Percentiles rank a stretch among this genome's conserved stretches.
Conservation (phyloP, 192 early-diverging fungal genomes). For the Gamsiella multidivaricata region DNA sequence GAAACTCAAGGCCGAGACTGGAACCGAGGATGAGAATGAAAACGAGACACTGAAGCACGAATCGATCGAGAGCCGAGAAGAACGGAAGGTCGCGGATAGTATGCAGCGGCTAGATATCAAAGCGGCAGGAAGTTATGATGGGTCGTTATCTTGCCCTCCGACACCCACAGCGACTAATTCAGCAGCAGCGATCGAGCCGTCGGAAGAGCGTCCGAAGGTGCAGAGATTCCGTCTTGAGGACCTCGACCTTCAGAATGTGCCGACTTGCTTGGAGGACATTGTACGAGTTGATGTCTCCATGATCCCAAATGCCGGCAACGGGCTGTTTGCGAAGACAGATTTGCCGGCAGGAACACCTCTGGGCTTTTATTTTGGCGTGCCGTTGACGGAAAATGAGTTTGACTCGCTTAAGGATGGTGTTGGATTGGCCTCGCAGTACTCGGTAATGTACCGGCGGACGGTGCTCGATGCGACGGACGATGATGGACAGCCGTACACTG, state of each 20-base stretch:
- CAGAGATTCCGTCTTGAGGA: conserved; percentile 40
- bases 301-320: conserved; percentile 78
- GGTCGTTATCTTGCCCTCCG: conserved; percentile 19
- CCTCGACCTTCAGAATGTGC: conserved; percentile 65
- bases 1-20: conserved; percentile 29
- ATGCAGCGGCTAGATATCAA: conserved; percentile 20
- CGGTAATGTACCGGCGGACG: conserved; percentile 91
- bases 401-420: conserved; percentile 86
- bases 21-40: neutral
- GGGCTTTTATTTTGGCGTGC: conserved; percentile 96
- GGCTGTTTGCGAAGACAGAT: conserved; percentile 77
- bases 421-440: conserved; percentile 84
- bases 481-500: conserved; percentile 76
- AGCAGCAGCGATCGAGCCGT: neutral
- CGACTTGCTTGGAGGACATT: conserved; percentile 66
- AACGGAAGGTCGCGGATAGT: conserved; percentile 6
- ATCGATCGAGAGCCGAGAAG: conserved; percentile 1
- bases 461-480: conserved; percentile 93
- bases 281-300: conserved; percentile 70
- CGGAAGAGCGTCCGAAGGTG: neutral
- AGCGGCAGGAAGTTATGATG: conserved; percentile 7
- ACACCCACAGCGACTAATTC: conserved; percentile 17
- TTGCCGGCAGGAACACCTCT: conserved; percentile 79
- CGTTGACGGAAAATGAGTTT: conserved; percentile 96
- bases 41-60: neutral